Evolutionary conservation across 495 filamentous ascomycete species (phyloP).

Genomic region (Penicillium desertorum): DNA sequence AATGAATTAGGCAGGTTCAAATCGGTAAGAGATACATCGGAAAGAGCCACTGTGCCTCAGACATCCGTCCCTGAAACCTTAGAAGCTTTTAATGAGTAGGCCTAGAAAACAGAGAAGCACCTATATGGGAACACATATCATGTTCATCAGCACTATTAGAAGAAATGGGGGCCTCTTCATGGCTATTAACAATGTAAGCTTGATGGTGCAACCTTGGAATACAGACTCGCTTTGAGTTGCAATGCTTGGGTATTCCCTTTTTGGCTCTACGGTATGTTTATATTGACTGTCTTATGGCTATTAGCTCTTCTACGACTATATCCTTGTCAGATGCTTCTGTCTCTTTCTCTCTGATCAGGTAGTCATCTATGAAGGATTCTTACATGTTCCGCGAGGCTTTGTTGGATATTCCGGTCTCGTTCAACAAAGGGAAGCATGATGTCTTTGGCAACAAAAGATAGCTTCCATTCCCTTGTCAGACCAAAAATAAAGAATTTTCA

Average conservation of each 20-base stretch:
- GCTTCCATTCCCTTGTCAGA: neutral
- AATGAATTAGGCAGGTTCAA: neutral
- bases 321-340: neutral
- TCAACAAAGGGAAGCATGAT: neutral
- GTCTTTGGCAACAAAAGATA: neutral
- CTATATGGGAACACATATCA: no score
- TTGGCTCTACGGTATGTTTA: no score
- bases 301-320: no score
- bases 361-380: neutral
- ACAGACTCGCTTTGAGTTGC: no score
- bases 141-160: no score
- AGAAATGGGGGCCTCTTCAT: no score
- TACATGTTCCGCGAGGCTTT: neutral
- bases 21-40: neutral
- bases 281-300: no score
- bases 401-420: neutral
- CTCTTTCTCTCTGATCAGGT: neutral
- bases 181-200: neutral
- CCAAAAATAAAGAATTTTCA: neutral
- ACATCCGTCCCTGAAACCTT: no score
- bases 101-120: no score
- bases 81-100: no score
- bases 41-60: no score
- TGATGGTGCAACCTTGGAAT: neutral
- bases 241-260: no score